Percentiles rank a stretch among this genome's conserved stretches.
These are phyloP conservation scores for Podospora conica DNA, from an alignment of 495 filamentous ascomycete genomes.

Conservation along the genomic window DNA sequence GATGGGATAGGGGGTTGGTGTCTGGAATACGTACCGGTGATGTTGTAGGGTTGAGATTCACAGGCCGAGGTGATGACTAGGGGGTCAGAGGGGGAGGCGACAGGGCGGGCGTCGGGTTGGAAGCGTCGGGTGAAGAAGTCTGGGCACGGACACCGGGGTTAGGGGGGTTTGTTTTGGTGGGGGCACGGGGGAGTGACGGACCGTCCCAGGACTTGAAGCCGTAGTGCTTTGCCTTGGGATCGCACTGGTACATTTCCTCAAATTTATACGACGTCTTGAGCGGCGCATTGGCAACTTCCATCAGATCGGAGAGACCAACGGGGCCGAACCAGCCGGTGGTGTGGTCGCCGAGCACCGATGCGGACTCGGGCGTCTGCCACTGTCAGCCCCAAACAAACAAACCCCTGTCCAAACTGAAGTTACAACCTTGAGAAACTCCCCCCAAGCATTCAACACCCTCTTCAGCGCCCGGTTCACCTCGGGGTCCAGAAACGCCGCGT, in stretches of 20 bases:
- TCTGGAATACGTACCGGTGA: no score
- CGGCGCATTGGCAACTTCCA: constrained; percentile 43
- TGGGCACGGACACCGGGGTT: constrained; percentile 2
- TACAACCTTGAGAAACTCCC: constrained; percentile 46
- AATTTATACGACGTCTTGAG: constrained; percentile 40
- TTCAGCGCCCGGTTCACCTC: constrained; percentile 64
- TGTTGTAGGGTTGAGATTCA: constrained; percentile 54
- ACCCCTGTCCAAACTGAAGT: not conserved
- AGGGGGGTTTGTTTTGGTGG: not conserved
- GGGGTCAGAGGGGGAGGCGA: constrained; percentile 48
- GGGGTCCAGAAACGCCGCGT: constrained; percentile 58
- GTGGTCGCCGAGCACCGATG: constrained; percentile 47
- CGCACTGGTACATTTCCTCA: constrained; percentile 47
- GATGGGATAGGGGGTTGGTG: no score
- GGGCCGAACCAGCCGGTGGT: constrained; percentile 58
- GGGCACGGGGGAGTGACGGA: constrained; percentile 13
- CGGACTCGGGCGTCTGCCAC: constrained; percentile 47
- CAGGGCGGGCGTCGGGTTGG: constrained; percentile 48
- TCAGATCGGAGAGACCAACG: constrained; percentile 37
- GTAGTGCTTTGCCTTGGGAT: constrained; percentile 43
- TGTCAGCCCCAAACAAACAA: not conserved
- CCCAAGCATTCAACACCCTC: constrained; percentile 64
- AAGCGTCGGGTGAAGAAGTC: constrained; percentile 67
- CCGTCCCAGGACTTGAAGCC: constrained; percentile 68
- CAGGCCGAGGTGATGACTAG: constrained; percentile 58